Base-by-base conservation (phyloP, 148 eudicot species). In the Selenicereus undatus region DNA sequence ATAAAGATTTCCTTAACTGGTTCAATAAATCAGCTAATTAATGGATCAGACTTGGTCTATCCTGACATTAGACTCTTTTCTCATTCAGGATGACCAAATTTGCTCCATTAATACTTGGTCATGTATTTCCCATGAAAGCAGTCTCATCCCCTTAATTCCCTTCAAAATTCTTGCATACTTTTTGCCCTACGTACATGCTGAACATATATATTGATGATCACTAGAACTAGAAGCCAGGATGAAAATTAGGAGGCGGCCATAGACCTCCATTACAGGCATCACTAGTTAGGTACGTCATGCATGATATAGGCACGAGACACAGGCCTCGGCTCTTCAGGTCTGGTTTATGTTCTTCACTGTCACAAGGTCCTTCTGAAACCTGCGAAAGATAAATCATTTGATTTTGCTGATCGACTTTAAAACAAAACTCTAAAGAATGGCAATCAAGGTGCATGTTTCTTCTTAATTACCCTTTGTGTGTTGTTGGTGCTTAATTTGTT, bases 311-410 rank as follows among this genome's bases (percentile, higher is more conserved):
- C 75, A 94, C 95, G 11, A 94, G 86, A 75, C 98, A 94, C 20
- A 93, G 81, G 39, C 98, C 97, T 86, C 94, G 91, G 75, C 93
- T 90, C 84, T 85, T 89, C 30, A 94, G 86, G 79, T 90, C 91
- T 73, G 82, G 65, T 71, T 82, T 87, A 20, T 68, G 16, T 52
- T 76, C 91, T 20, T 20, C 78, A 2, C 8, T 71, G 20, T 81
- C 81, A 65, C 36, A 7, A 56, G 58, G 74, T 75, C 86, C 91
- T 11, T 82, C 83, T 66, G 82, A 78, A 62, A 76, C 81, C 90
- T 88, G 84, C 26, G 13, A 48, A 74, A 42, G 2, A 4, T 66
- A 26, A 14, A 26, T 66, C 16, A 42, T 42, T 43, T 73, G 43
- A 32, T 14, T 30, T 6, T 3, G 13, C 52, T 48, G 52, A 32